Conservation (phyloP, 768 basidiomycete genomes). For the Lactifluus pinguis region DNA sequence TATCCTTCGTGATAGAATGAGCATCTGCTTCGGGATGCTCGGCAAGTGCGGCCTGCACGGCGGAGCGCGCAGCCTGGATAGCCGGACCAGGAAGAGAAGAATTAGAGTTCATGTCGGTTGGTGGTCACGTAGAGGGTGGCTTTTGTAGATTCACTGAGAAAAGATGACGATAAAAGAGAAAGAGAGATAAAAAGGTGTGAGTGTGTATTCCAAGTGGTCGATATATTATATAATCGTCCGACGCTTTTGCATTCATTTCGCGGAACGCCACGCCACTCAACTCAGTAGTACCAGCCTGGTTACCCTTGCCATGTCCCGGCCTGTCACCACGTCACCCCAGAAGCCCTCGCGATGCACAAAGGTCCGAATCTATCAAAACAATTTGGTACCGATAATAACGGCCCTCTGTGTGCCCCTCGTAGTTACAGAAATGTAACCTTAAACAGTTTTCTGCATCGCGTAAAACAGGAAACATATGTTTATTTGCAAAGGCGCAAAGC, state of each 20-base stretch:
- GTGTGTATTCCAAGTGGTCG: neutral
- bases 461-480: neutral
- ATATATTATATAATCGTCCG: too few relatives aligned
- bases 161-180: neutral
- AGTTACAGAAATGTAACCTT: neutral
- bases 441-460: neutral
- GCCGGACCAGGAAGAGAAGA: constrained; percentile 54
- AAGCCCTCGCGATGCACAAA: neutral
- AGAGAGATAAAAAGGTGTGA: neutral
- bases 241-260: neutral
- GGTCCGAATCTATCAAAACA: too few relatives aligned
- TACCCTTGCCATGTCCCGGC: too few relatives aligned
- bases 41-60: constrained; percentile 62
- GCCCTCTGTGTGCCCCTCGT: neutral
- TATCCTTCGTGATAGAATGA: constrained; percentile 22
- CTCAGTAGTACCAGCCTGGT: too few relatives aligned
- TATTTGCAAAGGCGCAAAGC: neutral
- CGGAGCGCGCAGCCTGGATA: constrained; percentile 72
- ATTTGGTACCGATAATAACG: neutral
- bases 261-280: too few relatives aligned
- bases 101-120: constrained; percentile 27
- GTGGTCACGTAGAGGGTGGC: neutral
- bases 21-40: constrained; percentile 35
- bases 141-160: neutral
- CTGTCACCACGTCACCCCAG: neutral